These are phyloP conservation scores for Thuja plicata DNA, from an alignment of 83 land plant genomes.

Conservation along the genomic window DNA sequence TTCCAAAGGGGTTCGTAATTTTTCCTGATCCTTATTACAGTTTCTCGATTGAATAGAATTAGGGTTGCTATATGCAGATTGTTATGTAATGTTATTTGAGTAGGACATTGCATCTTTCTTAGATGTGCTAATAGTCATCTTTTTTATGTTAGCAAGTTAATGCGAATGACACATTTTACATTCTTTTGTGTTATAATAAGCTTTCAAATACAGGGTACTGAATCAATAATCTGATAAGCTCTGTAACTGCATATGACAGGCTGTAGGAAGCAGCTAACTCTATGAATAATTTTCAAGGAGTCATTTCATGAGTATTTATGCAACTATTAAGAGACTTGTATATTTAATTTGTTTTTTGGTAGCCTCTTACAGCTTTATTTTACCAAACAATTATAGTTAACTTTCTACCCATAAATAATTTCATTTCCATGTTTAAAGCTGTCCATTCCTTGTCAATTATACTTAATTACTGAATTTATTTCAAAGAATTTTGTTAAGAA, in stretches of 20 bases:
- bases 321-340: background rate
- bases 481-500: background rate
- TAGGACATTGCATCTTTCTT: background rate
- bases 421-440: background rate
- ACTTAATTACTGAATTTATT: background rate
- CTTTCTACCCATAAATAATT: background rate
- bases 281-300: background rate
- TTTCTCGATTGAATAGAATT: background rate
- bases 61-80: background rate
- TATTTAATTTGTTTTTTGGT: background rate
- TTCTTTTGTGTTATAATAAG: background rate
- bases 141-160: background rate
- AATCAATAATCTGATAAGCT: background rate
- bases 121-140: background rate
- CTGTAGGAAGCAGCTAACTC: background rate
- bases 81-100: background rate
- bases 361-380: background rate
- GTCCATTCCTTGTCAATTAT: background rate
- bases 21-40: background rate
- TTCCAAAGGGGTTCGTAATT: slow-evolving; percentile 45
- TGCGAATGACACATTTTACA: background rate
- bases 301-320: background rate
- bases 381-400: background rate
- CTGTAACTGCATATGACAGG: background rate
- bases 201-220: background rate